phyloP scores from a whole-genome alignment of 768 basidiomycete genomes.

The Boletellus ananiceps region DNA sequence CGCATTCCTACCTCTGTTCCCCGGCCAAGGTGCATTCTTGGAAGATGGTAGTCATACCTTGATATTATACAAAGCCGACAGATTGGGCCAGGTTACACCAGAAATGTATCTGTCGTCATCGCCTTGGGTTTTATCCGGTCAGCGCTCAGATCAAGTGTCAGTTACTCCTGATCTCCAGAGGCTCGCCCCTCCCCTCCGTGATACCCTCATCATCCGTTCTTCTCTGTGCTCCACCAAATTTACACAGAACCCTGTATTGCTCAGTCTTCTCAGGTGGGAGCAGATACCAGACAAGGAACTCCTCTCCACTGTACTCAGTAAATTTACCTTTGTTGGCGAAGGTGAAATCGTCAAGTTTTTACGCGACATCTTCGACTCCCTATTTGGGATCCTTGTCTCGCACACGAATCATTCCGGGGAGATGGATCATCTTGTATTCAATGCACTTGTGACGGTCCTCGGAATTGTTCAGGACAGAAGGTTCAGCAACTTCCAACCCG shows the following conservation, averaged over 20 bases:
- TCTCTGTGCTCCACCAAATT: slow-evolving; percentile 90
- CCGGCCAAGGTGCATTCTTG: slow-evolving; percentile 69
- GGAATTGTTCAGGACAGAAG: slow-evolving; percentile 91
- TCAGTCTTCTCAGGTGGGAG: slow-evolving; percentile 81
- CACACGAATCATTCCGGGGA: slow-evolving; percentile 67
- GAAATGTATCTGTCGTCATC: slow-evolving; percentile 72
- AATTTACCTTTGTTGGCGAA: slow-evolving; percentile 91
- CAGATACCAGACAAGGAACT: slow-evolving; percentile 56
- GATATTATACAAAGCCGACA: slow-evolving; percentile 81
- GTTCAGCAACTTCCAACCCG: slow-evolving; percentile 92
- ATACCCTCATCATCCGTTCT: slow-evolving; percentile 76
- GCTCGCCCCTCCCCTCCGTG: slow-evolving; percentile 64
- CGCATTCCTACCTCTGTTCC: slow-evolving; percentile 85
- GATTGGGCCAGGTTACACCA: slow-evolving; percentile 53
- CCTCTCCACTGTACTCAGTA: slow-evolving; percentile 66
- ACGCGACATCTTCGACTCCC: slow-evolving; percentile 85
- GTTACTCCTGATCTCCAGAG: slow-evolving; percentile 60
- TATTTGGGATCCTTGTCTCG: slow-evolving; percentile 85
- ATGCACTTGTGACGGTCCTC: slow-evolving; percentile 85
- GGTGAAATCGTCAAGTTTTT: slow-evolving; percentile 93
- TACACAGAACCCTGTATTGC: slow-evolving; percentile 84
- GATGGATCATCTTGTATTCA: slow-evolving; percentile 84
- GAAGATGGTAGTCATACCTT: slow-evolving; percentile 88
- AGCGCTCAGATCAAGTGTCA: slow-evolving; percentile 54
- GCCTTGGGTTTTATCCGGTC: slow-evolving; percentile 51